phyloP scores from a whole-genome alignment of 768 basidiomycete species.

The Trametes gibbosa region DNA sequence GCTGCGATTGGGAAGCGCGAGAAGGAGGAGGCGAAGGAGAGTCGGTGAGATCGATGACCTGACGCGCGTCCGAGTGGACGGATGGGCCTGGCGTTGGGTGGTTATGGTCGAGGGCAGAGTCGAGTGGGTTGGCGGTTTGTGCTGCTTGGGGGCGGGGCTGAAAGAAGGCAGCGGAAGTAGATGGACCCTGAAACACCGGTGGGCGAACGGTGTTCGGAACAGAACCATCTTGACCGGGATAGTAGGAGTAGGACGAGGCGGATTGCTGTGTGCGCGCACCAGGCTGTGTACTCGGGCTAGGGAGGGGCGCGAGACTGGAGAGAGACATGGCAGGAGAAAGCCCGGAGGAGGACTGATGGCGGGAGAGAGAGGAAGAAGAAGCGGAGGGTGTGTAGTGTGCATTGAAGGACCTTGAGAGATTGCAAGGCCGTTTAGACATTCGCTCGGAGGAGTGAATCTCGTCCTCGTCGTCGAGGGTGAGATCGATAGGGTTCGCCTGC shows the following conservation, averaged over 20 bases:
- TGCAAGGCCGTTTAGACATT: conserved; percentile 23
- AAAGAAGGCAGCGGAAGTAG: conserved; percentile 35
- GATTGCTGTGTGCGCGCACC: not conserved
- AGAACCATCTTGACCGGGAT: not conserved
- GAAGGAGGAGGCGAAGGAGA: conserved; percentile 29
- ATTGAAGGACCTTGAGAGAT: conserved; percentile 22
- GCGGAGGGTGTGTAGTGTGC: conserved; percentile 9
- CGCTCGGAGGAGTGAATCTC: conserved; percentile 26
- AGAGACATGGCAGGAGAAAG: conserved; percentile 30
- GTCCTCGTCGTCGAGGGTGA: conserved; percentile 63
- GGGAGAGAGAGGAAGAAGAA: conserved; percentile 6
- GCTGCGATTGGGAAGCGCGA: conserved; percentile 16
- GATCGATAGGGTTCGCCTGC: conserved; percentile 61
- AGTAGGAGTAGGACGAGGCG: not conserved
- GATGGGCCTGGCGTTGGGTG: conserved; percentile 10
- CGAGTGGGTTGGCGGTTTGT: conserved; percentile 4
- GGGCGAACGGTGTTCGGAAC: conserved; percentile 38
- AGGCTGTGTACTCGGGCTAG: not conserved
- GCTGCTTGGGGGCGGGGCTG: conserved; percentile 15
- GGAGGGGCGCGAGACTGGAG: conserved; percentile 24
- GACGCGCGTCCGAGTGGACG: conserved; percentile 31
- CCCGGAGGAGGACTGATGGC: conserved; percentile 24
- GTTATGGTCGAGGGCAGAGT: not conserved
- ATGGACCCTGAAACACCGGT: conserved; percentile 50
- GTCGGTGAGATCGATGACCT: conserved; percentile 68